Conservation (phyloP, 73 alveolate species). For the Paramecium bursaria region DNA sequence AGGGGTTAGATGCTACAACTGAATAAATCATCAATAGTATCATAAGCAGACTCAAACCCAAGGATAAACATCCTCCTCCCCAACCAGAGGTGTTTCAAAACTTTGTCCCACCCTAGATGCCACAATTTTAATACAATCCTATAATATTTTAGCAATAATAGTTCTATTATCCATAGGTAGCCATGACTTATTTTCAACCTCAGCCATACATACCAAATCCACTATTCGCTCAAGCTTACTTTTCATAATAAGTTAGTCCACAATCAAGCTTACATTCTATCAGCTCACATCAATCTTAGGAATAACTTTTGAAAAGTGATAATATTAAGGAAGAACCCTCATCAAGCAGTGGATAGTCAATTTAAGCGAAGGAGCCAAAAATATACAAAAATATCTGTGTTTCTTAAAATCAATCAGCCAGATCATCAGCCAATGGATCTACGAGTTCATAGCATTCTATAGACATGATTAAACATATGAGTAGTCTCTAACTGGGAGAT, state of each 20-base stretch:
- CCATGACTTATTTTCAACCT: no score
- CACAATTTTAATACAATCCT: no score
- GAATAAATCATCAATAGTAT: neutral
- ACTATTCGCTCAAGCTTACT: no score
- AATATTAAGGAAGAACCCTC: conserved; percentile 48
- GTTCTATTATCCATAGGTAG: no score
- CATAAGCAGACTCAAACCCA: conserved; percentile 37
- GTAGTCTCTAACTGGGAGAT: conserved; percentile 4
- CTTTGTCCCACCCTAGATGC: no score
- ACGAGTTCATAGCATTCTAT: conserved; percentile 43
- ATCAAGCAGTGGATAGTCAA: conserved; percentile 14
- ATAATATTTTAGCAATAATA: no score
- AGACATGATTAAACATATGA: conserved; percentile 9
- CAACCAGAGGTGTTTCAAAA: no score
- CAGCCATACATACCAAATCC: no score
- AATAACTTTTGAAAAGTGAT: no score
- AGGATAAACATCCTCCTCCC: neutral
- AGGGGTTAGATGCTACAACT: conserved; percentile 29
- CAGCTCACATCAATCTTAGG: no score
- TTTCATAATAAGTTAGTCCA: no score
- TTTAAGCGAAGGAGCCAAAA: conserved; percentile 18
- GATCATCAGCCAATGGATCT: conserved; percentile 55
- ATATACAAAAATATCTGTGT: conserved; percentile 13
- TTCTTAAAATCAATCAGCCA: neutral
- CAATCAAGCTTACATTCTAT: no score